Evolutionary conservation across 257 asterid genomes (phyloP).

Genomic region (Capsicum pubescens): DNA sequence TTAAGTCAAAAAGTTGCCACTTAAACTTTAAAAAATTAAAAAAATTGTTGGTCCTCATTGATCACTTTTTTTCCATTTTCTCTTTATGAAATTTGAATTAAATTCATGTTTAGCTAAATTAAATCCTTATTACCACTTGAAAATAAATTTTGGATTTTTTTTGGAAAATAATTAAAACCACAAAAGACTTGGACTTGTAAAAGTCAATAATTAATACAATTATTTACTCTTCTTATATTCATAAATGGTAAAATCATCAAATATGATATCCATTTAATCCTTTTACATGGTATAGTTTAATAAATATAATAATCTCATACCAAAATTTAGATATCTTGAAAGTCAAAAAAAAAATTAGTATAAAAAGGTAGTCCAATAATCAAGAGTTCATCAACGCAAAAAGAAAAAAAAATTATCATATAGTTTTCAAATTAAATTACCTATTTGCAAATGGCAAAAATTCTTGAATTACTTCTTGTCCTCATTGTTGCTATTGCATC

Average conservation of each 20-base stretch:
- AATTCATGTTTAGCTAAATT: too few relatives aligned
- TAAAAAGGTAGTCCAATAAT: neutral
- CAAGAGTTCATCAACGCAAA: neutral
- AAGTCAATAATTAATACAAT: too few relatives aligned
- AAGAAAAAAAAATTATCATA: neutral
- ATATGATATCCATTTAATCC: neutral
- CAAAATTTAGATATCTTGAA: neutral
- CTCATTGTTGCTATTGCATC: constrained; percentile 7
- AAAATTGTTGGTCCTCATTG: too few relatives aligned
- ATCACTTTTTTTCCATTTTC: too few relatives aligned
- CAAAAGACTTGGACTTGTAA: too few relatives aligned
- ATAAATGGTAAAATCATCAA: neutral
- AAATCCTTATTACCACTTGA: too few relatives aligned
- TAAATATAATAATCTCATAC: neutral
- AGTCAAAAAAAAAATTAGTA: neutral
- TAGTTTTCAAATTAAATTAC: neutral
- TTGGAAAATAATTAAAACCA: too few relatives aligned
- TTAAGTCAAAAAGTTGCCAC: too few relatives aligned
- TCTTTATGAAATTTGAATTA: too few relatives aligned
- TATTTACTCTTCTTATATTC: too few relatives aligned
- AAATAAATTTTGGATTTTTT: too few relatives aligned
- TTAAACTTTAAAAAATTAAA: too few relatives aligned
- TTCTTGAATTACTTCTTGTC: neutral
- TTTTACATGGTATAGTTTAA: neutral
- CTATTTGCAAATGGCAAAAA: neutral